Conservation (phyloP, 768 basidiomycete species). For the Pilatotrama ljubarskyi region DNA sequence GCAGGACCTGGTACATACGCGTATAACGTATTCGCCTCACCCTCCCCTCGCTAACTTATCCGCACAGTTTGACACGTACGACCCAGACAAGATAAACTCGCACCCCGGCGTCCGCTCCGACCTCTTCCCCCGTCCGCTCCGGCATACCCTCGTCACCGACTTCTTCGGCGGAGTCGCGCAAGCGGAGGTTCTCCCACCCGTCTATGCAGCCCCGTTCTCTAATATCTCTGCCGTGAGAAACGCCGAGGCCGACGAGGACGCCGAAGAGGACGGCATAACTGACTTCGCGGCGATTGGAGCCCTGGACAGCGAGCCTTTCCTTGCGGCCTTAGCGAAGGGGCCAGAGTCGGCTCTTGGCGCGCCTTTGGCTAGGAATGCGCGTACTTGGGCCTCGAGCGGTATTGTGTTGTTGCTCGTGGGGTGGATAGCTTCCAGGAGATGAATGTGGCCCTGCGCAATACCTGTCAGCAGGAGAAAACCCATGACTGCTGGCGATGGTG, state of each 20-base stretch:
- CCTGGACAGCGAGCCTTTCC: slow-evolving; percentile 7
- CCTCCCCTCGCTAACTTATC: background rate
- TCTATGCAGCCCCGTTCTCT: background rate
- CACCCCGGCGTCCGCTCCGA: slow-evolving; percentile 88
- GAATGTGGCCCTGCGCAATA: background rate
- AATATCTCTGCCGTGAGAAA: background rate
- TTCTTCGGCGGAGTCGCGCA: slow-evolving; percentile 82
- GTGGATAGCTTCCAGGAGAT: slow-evolving; percentile 17
- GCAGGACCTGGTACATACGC: slow-evolving; percentile 69
- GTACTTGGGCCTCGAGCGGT: slow-evolving; percentile 21
- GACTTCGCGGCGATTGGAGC: background rate
- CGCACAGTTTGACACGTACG: slow-evolving; percentile 78
- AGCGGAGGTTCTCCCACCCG: slow-evolving; percentile 56
- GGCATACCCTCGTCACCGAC: slow-evolving; percentile 59
- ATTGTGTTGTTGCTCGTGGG: slow-evolving; percentile 14
- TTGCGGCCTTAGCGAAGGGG: background rate
- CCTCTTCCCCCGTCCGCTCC: slow-evolving; percentile 70
- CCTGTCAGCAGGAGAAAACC: too few species aligned
- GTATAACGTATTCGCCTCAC: background rate
- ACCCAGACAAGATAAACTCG: slow-evolving; percentile 73
- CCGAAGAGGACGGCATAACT: background rate
- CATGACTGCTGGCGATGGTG: too few species aligned
- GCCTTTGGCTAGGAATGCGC: background rate
- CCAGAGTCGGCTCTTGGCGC: background rate
- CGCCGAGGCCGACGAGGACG: too few species aligned